These are phyloP conservation scores for Fusarium nanum DNA, from an alignment of 2,329 filamentous ascomycete genomes.

Conservation along the genomic window DNA sequence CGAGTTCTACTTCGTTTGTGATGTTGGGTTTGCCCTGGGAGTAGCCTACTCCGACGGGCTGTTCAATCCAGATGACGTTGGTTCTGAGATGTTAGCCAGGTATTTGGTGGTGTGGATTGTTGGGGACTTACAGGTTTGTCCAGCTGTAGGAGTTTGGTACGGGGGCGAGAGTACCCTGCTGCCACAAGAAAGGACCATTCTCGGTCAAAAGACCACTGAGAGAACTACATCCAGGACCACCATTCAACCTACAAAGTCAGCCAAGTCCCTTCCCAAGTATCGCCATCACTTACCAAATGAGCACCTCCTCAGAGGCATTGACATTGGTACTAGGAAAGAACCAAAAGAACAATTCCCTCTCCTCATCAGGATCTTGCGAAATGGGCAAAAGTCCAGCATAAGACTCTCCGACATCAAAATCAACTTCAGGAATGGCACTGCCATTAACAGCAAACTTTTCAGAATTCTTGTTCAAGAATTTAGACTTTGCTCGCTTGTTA, in stretches of 20 bases:
- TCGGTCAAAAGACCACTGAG: constrained; percentile 70
- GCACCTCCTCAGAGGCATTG: constrained; percentile 65
- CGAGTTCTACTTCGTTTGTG: constrained; percentile 73
- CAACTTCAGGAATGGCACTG: constrained; percentile 72
- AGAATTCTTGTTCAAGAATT: constrained; percentile 39
- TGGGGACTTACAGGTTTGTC: constrained; percentile 65
- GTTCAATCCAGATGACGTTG: constrained; percentile 81
- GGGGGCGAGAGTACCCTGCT: constrained; percentile 74
- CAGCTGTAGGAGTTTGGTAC: constrained; percentile 77
- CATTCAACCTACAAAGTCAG: constrained; percentile 61
- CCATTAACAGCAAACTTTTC: constrained; percentile 71
- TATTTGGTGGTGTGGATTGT: fast-evolving
- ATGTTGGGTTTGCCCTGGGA: constrained; percentile 73
- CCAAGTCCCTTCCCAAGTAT: too few species aligned
- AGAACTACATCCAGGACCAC: constrained; percentile 44
- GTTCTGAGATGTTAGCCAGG: constrained; percentile 53
- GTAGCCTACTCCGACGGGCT: constrained; percentile 76
- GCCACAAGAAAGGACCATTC: constrained; percentile 79
- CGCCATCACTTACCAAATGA: constrained; percentile 68
- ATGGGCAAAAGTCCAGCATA: constrained; percentile 74
- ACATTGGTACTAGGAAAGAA: constrained; percentile 70
- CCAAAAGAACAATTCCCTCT: constrained; percentile 71
- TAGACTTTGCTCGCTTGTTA: constrained; percentile 27
- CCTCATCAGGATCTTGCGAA: constrained; percentile 60
- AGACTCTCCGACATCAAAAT: constrained; percentile 75